Base-by-base conservation (phyloP, 2,329 filamentous ascomycete species). In the Diatrype stigma region DNA sequence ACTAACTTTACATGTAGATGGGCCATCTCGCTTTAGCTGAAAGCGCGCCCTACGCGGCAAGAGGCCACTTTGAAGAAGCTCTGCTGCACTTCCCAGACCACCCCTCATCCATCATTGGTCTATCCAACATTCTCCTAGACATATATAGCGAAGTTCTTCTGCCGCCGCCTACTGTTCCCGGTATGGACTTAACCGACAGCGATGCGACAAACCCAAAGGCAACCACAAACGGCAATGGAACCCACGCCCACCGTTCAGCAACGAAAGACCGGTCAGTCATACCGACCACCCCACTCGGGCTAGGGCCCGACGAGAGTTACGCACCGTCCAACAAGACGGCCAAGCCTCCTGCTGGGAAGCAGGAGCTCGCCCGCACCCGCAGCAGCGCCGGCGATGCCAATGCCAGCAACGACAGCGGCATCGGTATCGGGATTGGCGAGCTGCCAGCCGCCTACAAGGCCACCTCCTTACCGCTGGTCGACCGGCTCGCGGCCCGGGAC, bases 401-500 rank as follows among this genome's bases (percentile, higher is more conserved):
- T 53, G 40, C 37, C 46, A 46, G 49, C 35, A 56, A 52, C 46
- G 50, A 50, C 42, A 52, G 52, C 16, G 56, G 50, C 8, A 59
- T 66, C 22, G 64, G 70, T 34, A 70, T 74, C 45, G 66, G 72
- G 51, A 73, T 81, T 34, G 70, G 74, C 45, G 66, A 72, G 51
- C 73, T 81, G 3, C 74, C 76, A 6, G 75, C 72, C 35, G 77
- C 75, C 38, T 82, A 77, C 69, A 80, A 75, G 70, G 79, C 74
- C 38, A 78, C 77, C 48, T 84, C 84, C 1, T 78, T 91, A 3
- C 87, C 86, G 16, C 79, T 87, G 16, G 77, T 90, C 32, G 91
- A 94, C 67, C 84, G 91, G 11, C 81, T 97, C n/a, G 89, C 92
- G 3, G 89, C 92, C 16, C 84, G 93, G 19, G 94, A 97, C 65